Percentiles rank a stretch among this genome's conserved stretches.
Conservation (phyloP, 768 basidiomycete genomes). For the Rhodotorula paludigena region DNA sequence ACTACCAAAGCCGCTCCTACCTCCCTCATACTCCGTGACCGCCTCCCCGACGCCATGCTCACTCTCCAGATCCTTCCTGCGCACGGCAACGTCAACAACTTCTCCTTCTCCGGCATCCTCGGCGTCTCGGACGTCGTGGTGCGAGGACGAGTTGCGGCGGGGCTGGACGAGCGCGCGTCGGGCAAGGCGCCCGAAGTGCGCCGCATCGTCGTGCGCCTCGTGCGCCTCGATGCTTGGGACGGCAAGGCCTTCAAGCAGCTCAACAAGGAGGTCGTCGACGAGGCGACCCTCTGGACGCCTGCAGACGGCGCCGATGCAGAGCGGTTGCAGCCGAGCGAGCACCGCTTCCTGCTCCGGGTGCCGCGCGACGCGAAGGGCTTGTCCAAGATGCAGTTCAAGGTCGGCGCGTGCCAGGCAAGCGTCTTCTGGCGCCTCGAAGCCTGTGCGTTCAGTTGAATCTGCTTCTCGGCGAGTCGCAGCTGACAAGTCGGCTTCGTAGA, state of each 20-base stretch:
- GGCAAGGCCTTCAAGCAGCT: neutral
- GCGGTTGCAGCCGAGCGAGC: neutral
- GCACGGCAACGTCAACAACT: conserved; percentile 10
- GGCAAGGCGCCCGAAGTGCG: neutral
- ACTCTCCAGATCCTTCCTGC: conserved; percentile 6
- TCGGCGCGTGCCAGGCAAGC: neutral
- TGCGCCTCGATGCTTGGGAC: conserved; percentile 6
- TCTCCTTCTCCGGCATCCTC: conserved; percentile 15
- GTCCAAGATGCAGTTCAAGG: conserved; percentile 3
- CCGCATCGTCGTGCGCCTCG: conserved; percentile 8
- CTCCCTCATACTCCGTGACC: neutral
- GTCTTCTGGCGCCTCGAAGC: neutral
- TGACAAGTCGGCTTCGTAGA: neutral
- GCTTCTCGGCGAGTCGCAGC: too few relatives aligned
- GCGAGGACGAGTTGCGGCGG: conserved; percentile 4
- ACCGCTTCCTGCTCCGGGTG: neutral
- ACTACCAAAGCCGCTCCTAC: neutral
- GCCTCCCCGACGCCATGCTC: neutral
- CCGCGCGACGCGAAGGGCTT: neutral
- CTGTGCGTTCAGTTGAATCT: neutral
- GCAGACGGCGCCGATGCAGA: neutral
- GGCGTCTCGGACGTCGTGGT: conserved; percentile 10
- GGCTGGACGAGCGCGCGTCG: conserved; percentile 17
- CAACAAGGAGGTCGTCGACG: conserved; percentile 1
- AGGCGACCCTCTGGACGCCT: conserved; percentile 5